Evolutionary conservation across 176 grass and related monocot genomes (phyloP).

Genomic region (Bromus sterilis): DNA sequence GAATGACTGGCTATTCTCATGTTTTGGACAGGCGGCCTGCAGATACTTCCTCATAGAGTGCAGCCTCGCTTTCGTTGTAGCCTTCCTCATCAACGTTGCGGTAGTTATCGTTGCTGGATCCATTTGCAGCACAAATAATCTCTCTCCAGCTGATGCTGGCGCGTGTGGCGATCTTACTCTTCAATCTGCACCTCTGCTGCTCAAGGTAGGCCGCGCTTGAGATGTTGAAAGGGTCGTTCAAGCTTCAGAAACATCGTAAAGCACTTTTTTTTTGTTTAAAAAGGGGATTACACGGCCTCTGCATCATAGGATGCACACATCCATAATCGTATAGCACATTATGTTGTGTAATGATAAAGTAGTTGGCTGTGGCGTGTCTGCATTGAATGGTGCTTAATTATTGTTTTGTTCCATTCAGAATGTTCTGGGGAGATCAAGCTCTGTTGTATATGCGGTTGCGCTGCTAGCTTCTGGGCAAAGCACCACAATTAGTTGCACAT

Average conservation of each 20-base stretch:
- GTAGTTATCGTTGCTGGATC: conserved; percentile 34
- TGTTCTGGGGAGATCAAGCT: conserved; percentile 61
- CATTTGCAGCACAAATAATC: conserved; percentile 21
- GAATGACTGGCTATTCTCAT: not conserved
- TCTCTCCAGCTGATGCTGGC: conserved; percentile 16
- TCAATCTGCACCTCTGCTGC: conserved; percentile 46
- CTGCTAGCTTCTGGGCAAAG: conserved; percentile 89
- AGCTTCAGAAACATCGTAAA: not conserved
- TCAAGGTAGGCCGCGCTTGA: conserved; percentile 26
- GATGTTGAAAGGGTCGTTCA: not conserved
- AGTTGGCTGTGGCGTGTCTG: too few species aligned
- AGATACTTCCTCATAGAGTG: conserved; percentile 58
- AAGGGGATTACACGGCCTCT: too few species aligned
- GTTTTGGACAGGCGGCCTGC: conserved; percentile 39
- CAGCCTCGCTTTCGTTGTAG: conserved; percentile 44
- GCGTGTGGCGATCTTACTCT: conserved; percentile 41
- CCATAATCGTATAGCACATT: too few species aligned
- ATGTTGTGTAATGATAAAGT: not conserved
- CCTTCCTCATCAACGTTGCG: conserved; percentile 55
- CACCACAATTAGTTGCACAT: conserved; percentile 83
- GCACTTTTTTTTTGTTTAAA: too few species aligned
- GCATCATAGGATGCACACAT: too few species aligned
- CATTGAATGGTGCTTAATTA: not conserved
- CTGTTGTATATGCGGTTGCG: conserved; percentile 57
- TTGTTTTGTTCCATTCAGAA: conserved; percentile 23